These are phyloP conservation scores for Kurtzmaniella quercitrusa DNA, from an alignment of 1,139 yeast species.

Conservation along the genomic window DNA sequence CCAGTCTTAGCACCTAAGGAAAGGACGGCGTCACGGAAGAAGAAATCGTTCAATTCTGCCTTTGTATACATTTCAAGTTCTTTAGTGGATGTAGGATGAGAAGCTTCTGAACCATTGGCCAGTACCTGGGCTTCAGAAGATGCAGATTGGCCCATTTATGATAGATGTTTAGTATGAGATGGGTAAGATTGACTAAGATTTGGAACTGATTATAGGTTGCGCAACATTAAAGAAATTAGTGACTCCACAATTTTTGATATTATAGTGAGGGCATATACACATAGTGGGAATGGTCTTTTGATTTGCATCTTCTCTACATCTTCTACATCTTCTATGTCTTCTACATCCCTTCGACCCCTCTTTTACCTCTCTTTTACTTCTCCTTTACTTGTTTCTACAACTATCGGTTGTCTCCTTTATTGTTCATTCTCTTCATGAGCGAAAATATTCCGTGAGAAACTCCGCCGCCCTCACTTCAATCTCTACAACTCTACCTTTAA, in stretches of 20 bases:
- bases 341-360: too few relatives aligned
- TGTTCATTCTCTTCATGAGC: neutral
- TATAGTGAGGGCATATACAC: too few relatives aligned
- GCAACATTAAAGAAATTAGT: too few relatives aligned
- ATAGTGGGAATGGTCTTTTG: too few relatives aligned
- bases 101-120: neutral
- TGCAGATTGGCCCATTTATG: neutral
- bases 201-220: too few relatives aligned
- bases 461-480: slow-evolving; percentile 31
- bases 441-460: slow-evolving; percentile 20
- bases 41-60: slow-evolving; percentile 17
- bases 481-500: slow-evolving; percentile 21
- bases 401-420: neutral
- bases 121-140: neutral
- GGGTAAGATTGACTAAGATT: too few relatives aligned
- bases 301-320: too few relatives aligned
- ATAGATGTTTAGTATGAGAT: too few relatives aligned
- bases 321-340: too few relatives aligned
- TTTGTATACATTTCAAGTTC: slow-evolving; percentile 15
- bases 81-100: neutral
- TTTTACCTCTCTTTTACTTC: too few relatives aligned
- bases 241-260: too few relatives aligned
- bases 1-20: slow-evolving; percentile 24
- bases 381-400: too few relatives aligned
- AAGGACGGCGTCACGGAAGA: slow-evolving; percentile 16